Conservation (phyloP, 2,329 filamentous ascomycete species). For the Diaporthe vaccinii region DNA sequence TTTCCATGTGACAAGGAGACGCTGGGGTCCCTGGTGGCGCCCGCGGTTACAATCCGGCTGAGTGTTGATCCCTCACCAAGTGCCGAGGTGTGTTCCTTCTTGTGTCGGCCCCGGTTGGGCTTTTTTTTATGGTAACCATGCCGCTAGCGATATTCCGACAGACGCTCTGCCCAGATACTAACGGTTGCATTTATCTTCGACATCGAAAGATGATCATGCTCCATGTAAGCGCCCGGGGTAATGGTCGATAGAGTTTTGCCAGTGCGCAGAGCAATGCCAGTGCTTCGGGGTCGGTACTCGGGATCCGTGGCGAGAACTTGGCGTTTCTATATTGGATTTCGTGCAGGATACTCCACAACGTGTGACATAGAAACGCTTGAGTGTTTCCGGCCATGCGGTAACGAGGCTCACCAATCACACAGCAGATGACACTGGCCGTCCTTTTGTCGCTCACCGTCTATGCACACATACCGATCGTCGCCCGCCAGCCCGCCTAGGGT, state of each 20-base stretch:
- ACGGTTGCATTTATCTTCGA: neutral
- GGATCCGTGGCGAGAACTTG: constrained; percentile 29
- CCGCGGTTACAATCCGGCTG: constrained; percentile 15
- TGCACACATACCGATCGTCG: neutral
- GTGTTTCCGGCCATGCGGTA: constrained; percentile 26
- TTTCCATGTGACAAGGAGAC: constrained; percentile 28
- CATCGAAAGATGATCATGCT: neutral
- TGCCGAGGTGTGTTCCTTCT: constrained; percentile 2
- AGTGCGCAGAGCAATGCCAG: neutral
- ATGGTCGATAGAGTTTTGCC: neutral
- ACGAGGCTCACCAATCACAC: constrained; percentile 24
- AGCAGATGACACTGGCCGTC: neutral
- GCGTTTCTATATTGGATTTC: constrained; percentile 31
- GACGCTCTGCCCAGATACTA: neutral
- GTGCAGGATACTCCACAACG: constrained; percentile 20
- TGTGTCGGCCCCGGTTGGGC: neutral
- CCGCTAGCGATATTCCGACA: constrained; percentile 13
- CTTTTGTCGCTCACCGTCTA: constrained; percentile 24
- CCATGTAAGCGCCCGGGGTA: neutral
- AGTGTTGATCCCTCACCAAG: constrained; percentile 9
- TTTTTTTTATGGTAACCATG: neutral
- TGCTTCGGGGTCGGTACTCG: constrained; percentile 24
- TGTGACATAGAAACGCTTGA: constrained; percentile 9
- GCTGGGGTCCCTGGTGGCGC: constrained; percentile 20
- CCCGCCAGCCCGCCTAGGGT: neutral